Conservation (phyloP, 768 basidiomycete species). For the Harrya chromipes region DNA sequence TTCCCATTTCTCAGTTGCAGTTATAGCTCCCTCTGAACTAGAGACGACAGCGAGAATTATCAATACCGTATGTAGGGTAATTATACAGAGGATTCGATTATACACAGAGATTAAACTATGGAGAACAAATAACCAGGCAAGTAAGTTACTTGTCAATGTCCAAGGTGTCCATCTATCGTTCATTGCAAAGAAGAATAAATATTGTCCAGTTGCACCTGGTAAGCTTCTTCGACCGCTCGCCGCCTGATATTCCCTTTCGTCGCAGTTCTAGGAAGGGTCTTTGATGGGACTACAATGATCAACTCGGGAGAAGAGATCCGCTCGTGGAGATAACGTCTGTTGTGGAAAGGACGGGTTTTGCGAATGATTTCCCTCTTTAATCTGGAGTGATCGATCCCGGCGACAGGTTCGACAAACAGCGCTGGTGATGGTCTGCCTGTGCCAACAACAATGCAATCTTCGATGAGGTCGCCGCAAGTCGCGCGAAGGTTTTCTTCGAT, state of each 20-base stretch:
- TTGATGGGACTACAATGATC: slow-evolving; percentile 62
- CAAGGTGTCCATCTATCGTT: slow-evolving; percentile 1
- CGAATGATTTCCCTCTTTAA: slow-evolving; percentile 72
- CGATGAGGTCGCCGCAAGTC: slow-evolving; percentile 62
- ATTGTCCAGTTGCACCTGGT: slow-evolving; percentile 52
- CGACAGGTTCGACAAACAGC: slow-evolving; percentile 67
- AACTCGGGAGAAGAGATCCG: slow-evolving; percentile 63
- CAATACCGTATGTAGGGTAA: slow-evolving; percentile 18
- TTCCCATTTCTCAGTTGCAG: background rate
- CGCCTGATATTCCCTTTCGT: slow-evolving; percentile 84
- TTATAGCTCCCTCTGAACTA: background rate
- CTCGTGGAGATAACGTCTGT: slow-evolving; percentile 74
- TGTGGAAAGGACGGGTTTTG: slow-evolving; percentile 70
- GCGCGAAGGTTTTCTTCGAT: slow-evolving; percentile 75
- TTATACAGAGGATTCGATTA: slow-evolving; percentile 4
- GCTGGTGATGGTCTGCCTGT: slow-evolving; percentile 72
- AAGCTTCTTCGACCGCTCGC: slow-evolving; percentile 68
- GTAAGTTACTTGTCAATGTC: slow-evolving; percentile 9
- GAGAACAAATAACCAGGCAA: slow-evolving; percentile 15
- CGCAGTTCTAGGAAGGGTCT: slow-evolving; percentile 71
- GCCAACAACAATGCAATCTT: slow-evolving; percentile 76
- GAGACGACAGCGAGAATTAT: slow-evolving; percentile 5
- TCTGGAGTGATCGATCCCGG: slow-evolving; percentile 50
- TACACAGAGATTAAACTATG: slow-evolving; percentile 8
- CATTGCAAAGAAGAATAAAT: slow-evolving; percentile 42